These are phyloP conservation scores for Tulasnella sp. DNA, from an alignment of 768 basidiomycete genomes.

Conservation along the genomic window DNA sequence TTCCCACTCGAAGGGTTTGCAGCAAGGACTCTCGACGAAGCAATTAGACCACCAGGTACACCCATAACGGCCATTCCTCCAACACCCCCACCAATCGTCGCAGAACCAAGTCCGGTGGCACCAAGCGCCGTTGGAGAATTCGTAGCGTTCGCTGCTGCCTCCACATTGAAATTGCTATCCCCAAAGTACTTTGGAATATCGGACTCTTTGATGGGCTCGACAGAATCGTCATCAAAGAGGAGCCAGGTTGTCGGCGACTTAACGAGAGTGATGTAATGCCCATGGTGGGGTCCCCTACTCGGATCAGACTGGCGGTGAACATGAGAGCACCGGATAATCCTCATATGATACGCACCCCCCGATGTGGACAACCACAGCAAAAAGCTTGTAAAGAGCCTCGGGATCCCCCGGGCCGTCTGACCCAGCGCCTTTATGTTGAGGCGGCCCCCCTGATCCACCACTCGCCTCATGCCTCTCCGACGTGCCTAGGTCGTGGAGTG, in stretches of 20 bases:
- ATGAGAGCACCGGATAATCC: conserved; percentile 16
- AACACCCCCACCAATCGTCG: neutral
- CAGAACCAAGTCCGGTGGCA: neutral
- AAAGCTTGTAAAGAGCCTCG: conserved; percentile 86
- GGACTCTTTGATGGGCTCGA: conserved; percentile 72
- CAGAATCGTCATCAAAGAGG: conserved; percentile 91
- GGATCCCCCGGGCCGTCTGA: conserved; percentile 44
- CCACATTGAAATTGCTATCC: conserved; percentile 35
- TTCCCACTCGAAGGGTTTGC: neutral
- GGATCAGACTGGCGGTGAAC: conserved; percentile 19
- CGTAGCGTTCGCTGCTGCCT: neutral
- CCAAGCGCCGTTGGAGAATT: neutral
- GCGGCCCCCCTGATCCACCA: neutral
- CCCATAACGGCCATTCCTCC: neutral
- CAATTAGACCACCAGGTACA: neutral
- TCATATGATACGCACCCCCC: conserved; percentile 63
- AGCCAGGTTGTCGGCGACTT: conserved; percentile 72
- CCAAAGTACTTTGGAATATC: conserved; percentile 94
- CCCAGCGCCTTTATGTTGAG: conserved; percentile 4
- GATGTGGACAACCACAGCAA: conserved; percentile 97
- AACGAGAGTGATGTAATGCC: conserved; percentile 94
- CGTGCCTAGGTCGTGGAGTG: neutral
- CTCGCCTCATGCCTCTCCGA: neutral
- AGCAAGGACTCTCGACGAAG: conserved; percentile 5
- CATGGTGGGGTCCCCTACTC: conserved; percentile 81